Evolutionary conservation across 805 yeast genomes (phyloP).

Genomic region (Suhomyces kilbournensis): DNA sequence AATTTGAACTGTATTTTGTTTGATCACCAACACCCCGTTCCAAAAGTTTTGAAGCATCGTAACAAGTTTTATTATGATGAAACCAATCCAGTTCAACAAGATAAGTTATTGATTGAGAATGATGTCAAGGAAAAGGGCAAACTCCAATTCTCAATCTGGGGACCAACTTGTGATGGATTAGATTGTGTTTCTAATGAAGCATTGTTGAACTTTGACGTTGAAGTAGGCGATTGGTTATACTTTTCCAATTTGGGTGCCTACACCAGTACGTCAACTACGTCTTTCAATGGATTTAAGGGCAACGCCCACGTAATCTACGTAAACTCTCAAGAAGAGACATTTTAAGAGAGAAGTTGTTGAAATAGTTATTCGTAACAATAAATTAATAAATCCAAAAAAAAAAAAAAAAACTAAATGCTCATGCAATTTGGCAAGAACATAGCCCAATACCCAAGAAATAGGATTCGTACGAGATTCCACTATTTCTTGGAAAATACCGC

Average conservation of each 20-base stretch:
- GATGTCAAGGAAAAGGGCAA: slow-evolving; percentile 20
- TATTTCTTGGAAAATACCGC: not conserved
- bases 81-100: slow-evolving; percentile 2
- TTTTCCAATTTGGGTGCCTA: slow-evolving; percentile 87
- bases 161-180: slow-evolving; percentile 97
- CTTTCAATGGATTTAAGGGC: slow-evolving; percentile 83
- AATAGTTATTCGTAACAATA: not conserved
- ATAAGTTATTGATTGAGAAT: slow-evolving; percentile 4
- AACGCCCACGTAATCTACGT: slow-evolving; percentile 62
- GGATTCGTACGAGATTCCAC: not conserved
- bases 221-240: slow-evolving; percentile 90
- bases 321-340: slow-evolving; percentile 2
- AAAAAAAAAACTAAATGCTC: too few species aligned
- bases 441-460: not conserved
- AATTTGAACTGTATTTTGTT: slow-evolving; percentile 90
- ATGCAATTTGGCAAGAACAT: not conserved
- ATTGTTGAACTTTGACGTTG: slow-evolving; percentile 55
- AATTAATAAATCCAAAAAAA: not conserved
- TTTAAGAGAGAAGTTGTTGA: not conserved
- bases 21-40: slow-evolving; percentile 82
- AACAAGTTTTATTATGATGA: slow-evolving; percentile 41
- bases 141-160: slow-evolving; percentile 77
- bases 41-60: slow-evolving; percentile 60
- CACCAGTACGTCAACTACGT: slow-evolving; percentile 87
- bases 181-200: slow-evolving; percentile 69